Evolutionary conservation across 23 red algal species (phyloP), one percentile per base, ranked within the genome.

Genomic region (Gracilaria caudata): DNA sequence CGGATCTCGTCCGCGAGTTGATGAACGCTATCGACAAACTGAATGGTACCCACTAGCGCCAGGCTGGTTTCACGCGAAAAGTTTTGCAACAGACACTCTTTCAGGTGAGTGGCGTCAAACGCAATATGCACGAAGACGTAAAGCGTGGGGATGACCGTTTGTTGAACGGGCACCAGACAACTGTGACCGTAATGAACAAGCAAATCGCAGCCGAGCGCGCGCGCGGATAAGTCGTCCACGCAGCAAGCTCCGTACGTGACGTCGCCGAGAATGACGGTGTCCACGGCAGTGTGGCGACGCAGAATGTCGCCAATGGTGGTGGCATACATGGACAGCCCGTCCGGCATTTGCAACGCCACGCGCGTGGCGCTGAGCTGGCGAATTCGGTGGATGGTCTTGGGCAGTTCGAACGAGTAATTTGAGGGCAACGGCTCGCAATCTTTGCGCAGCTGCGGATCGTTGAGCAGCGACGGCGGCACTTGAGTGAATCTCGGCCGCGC

Each of bases 171-270:
- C 41, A 99, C 93, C 23, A 99, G 92, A 73, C 97, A 99, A 26
- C 80, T 89, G 57, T 99, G 97, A 4, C 97, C 97, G 79, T 99
- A 99, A 63, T 99, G 97, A 12, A 99, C 87, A 10, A 99, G 88
- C 49, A 99, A 84, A 28, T 94, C 83, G 56, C 89, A 93, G 34
- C 90, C 93, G 28, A 95, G 78, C 17, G 79, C 75, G 24, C 61
- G 39, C 36, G 97, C 97, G 20, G 97, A 84, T 25, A 94, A 43
- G 77, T 99, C 97, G 66, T 99, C 97, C 20, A 99, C 93, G 51
- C 97, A 99, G 66, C 97, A 99, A 0, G 97, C 97, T 36, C 97
- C 97, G 73, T 99, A 99, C 36, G 97, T 95, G 29, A 99, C 93
- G 73, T 99, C 97, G 64, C 75, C 97, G 3, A 99, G 77, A 0